These are phyloP conservation scores for Giardia duodenalis DNA, from an alignment of 208 protist species.

Conservation along the genomic window DNA sequence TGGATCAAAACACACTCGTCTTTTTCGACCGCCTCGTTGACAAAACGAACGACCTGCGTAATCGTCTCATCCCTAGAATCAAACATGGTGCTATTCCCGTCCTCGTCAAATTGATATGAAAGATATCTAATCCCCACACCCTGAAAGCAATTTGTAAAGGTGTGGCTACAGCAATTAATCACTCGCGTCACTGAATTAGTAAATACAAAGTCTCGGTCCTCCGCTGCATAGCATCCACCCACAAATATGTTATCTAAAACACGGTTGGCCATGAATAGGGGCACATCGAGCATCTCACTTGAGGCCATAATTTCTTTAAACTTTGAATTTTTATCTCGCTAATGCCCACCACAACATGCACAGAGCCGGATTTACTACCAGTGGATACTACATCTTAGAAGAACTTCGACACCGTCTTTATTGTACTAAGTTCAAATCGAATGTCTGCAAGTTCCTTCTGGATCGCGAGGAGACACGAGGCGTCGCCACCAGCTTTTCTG, in stretches of 20 bases:
- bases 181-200: constrained; percentile 23
- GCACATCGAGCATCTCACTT: background rate
- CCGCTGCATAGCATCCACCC: constrained; percentile 17
- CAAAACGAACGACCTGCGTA: constrained; percentile 18
- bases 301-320: background rate
- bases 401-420: background rate
- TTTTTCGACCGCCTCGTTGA: constrained; percentile 29
- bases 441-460: background rate
- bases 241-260: constrained; percentile 31
- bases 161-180: background rate
- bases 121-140: constrained; percentile 1
- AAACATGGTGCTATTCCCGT: constrained; percentile 12
- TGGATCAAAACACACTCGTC: constrained; percentile 32
- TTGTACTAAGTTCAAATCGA: background rate
- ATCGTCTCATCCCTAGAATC: constrained; percentile 23
- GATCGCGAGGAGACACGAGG: background rate
- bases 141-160: constrained; percentile 26
- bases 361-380: too few relatives aligned
- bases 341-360: too few relatives aligned
- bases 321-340: too few relatives aligned
- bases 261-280: constrained; percentile 27
- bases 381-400: too few relatives aligned
- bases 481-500: too few relatives aligned
- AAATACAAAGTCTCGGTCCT: constrained; percentile 36
- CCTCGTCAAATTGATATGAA: constrained; percentile 17